These are phyloP conservation scores for Tricholoma bakamatsutake DNA, from an alignment of 768 basidiomycete species.

Conservation along the genomic window DNA sequence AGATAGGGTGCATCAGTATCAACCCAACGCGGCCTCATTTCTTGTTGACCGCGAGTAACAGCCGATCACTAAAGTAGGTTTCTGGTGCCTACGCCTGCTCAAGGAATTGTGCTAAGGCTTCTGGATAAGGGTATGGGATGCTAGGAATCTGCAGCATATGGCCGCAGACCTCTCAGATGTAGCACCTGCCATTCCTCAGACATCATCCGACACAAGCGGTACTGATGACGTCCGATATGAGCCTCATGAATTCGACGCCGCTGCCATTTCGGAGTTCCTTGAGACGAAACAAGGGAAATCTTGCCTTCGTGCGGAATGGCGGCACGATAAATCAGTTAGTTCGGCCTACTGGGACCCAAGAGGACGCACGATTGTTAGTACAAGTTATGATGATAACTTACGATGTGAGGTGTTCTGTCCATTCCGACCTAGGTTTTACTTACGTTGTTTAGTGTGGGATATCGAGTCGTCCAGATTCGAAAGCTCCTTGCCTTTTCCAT, in stretches of 20 bases:
- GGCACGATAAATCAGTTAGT: conserved; percentile 72
- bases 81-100: not conserved
- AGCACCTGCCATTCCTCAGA: conserved; percentile 18
- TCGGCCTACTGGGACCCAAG: conserved; percentile 85
- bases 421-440: not conserved
- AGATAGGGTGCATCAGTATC: conserved; percentile 75
- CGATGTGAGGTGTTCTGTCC: conserved; percentile 44
- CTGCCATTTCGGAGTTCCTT: conserved; percentile 42
- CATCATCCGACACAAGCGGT: conserved; percentile 19
- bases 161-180: conserved; percentile 27
- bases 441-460: conserved; percentile 64
- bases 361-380: conserved; percentile 75
- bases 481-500: conserved; percentile 44
- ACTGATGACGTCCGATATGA: conserved; percentile 1
- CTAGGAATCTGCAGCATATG: conserved; percentile 53
- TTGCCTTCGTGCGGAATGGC: conserved; percentile 56
- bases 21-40: conserved; percentile 66
- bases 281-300: conserved; percentile 48
- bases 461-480: conserved; percentile 47
- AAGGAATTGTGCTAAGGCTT: not conserved
- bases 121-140: conserved; percentile 68
- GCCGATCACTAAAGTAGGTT: conserved; percentile 59
- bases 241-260: conserved; percentile 28
- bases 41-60: conserved; percentile 74
- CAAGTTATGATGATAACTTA: conserved; percentile 76